Percentiles rank a stretch among this genome's conserved stretches.
Conservation (phyloP, 768 basidiomycete genomes). For the Phaffia australis region DNA sequence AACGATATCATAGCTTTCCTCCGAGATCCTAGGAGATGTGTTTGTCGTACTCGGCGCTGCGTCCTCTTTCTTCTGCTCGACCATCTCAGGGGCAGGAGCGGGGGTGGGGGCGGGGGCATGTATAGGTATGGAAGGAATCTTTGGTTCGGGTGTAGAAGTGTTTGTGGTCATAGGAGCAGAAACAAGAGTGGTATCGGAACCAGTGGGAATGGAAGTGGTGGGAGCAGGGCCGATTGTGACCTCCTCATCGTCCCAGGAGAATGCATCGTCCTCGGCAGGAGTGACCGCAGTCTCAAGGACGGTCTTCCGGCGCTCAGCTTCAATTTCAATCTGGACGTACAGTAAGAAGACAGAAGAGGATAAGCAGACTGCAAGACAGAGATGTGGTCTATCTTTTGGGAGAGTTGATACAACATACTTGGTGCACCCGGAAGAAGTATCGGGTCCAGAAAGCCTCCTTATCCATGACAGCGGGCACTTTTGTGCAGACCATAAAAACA, state of each 20-base stretch:
- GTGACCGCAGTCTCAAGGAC: conserved; percentile 38
- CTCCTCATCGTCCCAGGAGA: conserved; percentile 88
- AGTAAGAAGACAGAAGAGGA: neutral
- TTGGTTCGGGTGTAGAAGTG: conserved; percentile 6
- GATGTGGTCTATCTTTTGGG: neutral
- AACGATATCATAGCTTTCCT: conserved; percentile 28
- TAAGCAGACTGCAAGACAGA: neutral
- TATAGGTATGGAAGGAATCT: conserved; percentile 1
- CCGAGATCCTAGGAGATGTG: conserved; percentile 32
- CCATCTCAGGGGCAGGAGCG: conserved; percentile 28
- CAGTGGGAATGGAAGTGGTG: neutral
- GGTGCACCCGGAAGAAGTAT: conserved; percentile 79
- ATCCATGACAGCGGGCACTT: conserved; percentile 59
- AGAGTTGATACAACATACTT: conserved; percentile 43
- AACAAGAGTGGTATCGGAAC: neutral
- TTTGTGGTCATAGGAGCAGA: conserved; percentile 29
- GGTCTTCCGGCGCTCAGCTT: conserved; percentile 18
- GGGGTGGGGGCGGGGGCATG: conserved; percentile 23
- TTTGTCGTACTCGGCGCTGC: conserved; percentile 29
- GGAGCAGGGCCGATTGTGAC: conserved; percentile 42
- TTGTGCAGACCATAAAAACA: neutral
- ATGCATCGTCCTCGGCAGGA: conserved; percentile 58
- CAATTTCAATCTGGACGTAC: conserved; percentile 23
- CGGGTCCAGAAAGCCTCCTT: conserved; percentile 69
- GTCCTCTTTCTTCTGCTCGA: conserved; percentile 13